Evolutionary conservation across 352 stramenopile species (phyloP).

Genomic region (Saprolegnia parasitica): DNA sequence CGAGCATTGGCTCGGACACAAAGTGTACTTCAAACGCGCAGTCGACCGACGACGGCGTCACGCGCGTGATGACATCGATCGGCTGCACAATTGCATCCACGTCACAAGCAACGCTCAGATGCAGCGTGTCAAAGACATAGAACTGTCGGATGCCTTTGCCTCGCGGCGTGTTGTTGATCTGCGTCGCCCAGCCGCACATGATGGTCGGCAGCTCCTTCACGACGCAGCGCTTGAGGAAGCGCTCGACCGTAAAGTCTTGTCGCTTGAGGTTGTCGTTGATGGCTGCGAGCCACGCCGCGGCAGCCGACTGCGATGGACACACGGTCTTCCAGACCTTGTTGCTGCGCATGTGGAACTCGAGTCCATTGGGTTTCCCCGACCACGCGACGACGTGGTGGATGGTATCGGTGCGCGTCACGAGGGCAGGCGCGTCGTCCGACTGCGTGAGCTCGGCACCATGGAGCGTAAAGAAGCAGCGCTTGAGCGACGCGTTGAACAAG

Average conservation of each 20-base stretch:
- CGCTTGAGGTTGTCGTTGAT: constrained; percentile 17
- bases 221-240: constrained; percentile 28
- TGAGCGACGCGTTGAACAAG: constrained; percentile 71
- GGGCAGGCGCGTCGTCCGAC: constrained; percentile 67
- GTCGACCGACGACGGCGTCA: constrained; percentile 50
- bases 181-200: constrained; percentile 77
- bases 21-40: constrained; percentile 71
- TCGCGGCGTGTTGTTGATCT: constrained; percentile 32
- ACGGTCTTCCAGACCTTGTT: constrained; percentile 51
- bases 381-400: constrained; percentile 59
- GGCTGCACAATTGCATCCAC: constrained; percentile 72
- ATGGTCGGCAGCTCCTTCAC: constrained; percentile 63
- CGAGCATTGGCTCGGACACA: constrained; percentile 44
- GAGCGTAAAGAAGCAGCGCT: constrained; percentile 74
- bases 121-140: constrained; percentile 68
- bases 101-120: constrained; percentile 66
- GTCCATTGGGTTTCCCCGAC: constrained; percentile 54
- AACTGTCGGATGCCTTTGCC: constrained; percentile 47
- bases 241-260: constrained; percentile 19
- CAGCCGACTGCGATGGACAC: constrained; percentile 19
- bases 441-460: constrained; percentile 69
- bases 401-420: constrained; percentile 53
- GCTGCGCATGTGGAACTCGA: constrained; percentile 62
- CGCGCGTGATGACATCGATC: constrained; percentile 57
- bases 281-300: constrained; percentile 19